Evolutionary conservation across 495 filamentous ascomycete species (phyloP).

Genomic region (Neohortaea acidophila): DNA sequence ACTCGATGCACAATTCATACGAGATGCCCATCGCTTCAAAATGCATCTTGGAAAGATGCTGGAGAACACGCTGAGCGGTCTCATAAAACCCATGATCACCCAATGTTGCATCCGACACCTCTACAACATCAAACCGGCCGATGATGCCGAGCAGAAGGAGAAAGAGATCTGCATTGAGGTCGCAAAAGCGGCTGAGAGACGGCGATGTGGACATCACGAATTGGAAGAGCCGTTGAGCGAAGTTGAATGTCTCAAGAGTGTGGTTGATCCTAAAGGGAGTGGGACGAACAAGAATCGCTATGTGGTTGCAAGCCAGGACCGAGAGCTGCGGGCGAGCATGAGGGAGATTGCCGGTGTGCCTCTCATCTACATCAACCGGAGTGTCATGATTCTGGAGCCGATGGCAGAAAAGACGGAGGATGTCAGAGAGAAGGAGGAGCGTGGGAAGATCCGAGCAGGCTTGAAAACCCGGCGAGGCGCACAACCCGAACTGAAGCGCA

Average conservation of each 20-base stretch:
- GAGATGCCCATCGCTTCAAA: conserved; percentile 55
- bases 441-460: conserved; percentile 57
- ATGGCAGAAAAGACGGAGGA: conserved; percentile 52
- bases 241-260: conserved; percentile 58
- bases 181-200: conserved; percentile 62
- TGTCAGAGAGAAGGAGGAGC: conserved; percentile 53
- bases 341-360: conserved; percentile 57
- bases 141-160: conserved; percentile 3
- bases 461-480: conserved; percentile 27
- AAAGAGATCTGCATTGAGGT: conserved; percentile 39
- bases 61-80: conserved; percentile 59
- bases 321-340: conserved; percentile 39
- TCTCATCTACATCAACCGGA: conserved; percentile 65
- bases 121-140: conserved; percentile 31
- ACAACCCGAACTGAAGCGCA: conserved; percentile 26
- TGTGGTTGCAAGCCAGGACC: conserved; percentile 64
- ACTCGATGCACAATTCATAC: conserved; percentile 67
- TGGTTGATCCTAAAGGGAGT: conserved; percentile 56
- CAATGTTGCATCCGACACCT: conserved; percentile 49
- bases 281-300: conserved; percentile 80
- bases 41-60: conserved; percentile 63
- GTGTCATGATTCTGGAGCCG: conserved; percentile 82
- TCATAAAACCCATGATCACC: conserved; percentile 57
- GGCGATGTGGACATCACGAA: conserved; percentile 78
- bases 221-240: conserved; percentile 62